Percentiles rank a stretch among this genome's conserved stretches.
Evolutionary conservation across 805 yeast species (phyloP).

Genomic region (Candida vaughaniae): DNA sequence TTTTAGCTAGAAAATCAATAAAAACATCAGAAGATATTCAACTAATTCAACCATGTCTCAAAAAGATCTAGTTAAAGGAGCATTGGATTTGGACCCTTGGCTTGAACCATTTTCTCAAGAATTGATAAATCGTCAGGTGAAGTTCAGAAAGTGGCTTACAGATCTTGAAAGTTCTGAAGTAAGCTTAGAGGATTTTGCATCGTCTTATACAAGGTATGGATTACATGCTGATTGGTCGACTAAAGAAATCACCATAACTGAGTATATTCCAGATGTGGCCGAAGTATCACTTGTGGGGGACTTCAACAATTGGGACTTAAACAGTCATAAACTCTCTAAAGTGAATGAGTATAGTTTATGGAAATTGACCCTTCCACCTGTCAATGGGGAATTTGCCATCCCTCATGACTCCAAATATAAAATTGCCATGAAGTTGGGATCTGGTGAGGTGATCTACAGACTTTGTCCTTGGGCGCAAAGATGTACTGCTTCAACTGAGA

Average conservation of each 20-base stretch:
- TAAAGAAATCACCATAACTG: slow-evolving; percentile 61
- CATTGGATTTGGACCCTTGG: slow-evolving; percentile 82
- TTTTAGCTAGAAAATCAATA: too few species aligned
- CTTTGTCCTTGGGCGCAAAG: slow-evolving; percentile 87
- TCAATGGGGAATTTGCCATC: slow-evolving; percentile 59
- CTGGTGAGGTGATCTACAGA: slow-evolving; percentile 73
- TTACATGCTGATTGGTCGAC: slow-evolving; percentile 57
- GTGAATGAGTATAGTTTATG: slow-evolving; percentile 71
- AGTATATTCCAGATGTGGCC: slow-evolving; percentile 89
- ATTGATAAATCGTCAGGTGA: slow-evolving; percentile 62
- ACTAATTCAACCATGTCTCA: too few species aligned
- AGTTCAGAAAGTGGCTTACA: slow-evolving; percentile 63
- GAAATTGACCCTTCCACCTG: slow-evolving; percentile 57
- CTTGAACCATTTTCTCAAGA: slow-evolving; percentile 73
- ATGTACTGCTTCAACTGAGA: slow-evolving; percentile 69
- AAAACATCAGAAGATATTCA: too few species aligned
- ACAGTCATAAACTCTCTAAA: slow-evolving; percentile 51
- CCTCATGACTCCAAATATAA: slow-evolving; percentile 81
- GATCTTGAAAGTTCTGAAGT: slow-evolving; percentile 59
- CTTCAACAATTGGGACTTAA: slow-evolving; percentile 79
- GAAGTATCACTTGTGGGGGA: slow-evolving; percentile 85
- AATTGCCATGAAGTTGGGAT: slow-evolving; percentile 60
- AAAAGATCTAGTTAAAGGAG: slow-evolving; percentile 47
- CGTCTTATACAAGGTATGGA: slow-evolving; percentile 76
- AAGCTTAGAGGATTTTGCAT: slow-evolving; percentile 60